A percentile compares a stretch with the other conserved stretches of the same genome.
These are phyloP conservation scores for Colletotrichum eleusines DNA, from an alignment of 2,329 filamentous ascomycete species.

Conservation along the genomic window DNA sequence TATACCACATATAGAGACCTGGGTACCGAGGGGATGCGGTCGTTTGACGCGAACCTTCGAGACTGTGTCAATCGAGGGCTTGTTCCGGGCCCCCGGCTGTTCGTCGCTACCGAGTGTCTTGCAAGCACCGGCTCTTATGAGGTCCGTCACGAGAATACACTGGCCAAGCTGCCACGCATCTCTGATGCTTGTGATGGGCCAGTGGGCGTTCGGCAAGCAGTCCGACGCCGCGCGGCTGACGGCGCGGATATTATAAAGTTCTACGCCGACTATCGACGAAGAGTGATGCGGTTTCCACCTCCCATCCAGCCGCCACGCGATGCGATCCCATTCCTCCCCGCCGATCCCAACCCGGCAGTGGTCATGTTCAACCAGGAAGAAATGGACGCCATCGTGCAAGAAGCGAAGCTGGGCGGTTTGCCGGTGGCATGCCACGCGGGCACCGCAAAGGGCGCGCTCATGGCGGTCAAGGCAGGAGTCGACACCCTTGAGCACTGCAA, in stretches of 20 bases:
- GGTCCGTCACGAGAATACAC: slow-evolving; percentile 60
- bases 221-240: slow-evolving; percentile 59
- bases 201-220: slow-evolving; percentile 58
- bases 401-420: slow-evolving; percentile 55
- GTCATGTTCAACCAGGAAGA: slow-evolving; percentile 61
- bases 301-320: slow-evolving; percentile 35
- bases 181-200: slow-evolving; percentile 62
- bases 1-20: slow-evolving; percentile 71
- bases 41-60: slow-evolving; percentile 63
- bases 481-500: slow-evolving; percentile 61
- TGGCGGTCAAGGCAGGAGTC: slow-evolving; percentile 61
- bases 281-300: slow-evolving; percentile 57
- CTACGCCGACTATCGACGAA: slow-evolving; percentile 62
- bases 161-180: slow-evolving; percentile 46
- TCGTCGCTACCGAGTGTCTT: slow-evolving; percentile 65
- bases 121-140: slow-evolving; percentile 64
- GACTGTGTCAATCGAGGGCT: slow-evolving; percentile 67
- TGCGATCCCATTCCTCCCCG: slow-evolving; percentile 46
- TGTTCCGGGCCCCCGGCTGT: slow-evolving; percentile 65
- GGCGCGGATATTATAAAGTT: slow-evolving; percentile 66
- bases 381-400: slow-evolving; percentile 62
- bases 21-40: slow-evolving; percentile 64
- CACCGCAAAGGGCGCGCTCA: slow-evolving; percentile 56
- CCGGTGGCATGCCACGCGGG: slow-evolving; percentile 60
- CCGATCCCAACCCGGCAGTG: slow-evolving; percentile 56